Base-by-base conservation (phyloP, 805 yeast species). In the Candida vaughaniae region DNA sequence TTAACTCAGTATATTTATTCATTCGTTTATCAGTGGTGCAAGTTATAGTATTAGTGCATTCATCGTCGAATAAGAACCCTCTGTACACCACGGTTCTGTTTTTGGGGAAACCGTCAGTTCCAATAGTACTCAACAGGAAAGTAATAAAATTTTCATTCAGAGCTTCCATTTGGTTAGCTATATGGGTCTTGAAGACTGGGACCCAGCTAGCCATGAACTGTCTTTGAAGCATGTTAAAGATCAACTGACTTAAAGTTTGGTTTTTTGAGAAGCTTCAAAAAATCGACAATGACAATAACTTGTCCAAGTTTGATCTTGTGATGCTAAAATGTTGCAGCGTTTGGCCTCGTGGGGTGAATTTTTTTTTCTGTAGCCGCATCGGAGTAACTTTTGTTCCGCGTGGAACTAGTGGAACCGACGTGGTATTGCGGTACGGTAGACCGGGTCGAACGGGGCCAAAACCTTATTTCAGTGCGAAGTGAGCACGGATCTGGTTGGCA, bases 1-100 rank as follows among this genome's bases (percentile, higher is more conserved):
- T 43, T 26, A 77, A 57, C 49, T 84, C 84, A 10, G 61, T 59
- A 49, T 70, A 72, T 58, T 87, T 87, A 33, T 65, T 64, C 68
- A 82, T 78, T 57, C 95, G 66, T 51, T 71, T 69, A 58, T 87
- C 95, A 1, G 93, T 82, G 29, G 82, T 74, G 49, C 83, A 78
- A 1, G 85, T 71, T 35, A 86, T 56, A 9, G 83, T 76, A 51
- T 84, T 86, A 17, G 82, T 80, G 39, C 74, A 68, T 44, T 71
- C 72, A 52, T 85, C 86, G 51, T 77, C 71, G 53, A 86, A 87
- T 33, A 87, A 62, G 58, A 85, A 87, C 6, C 89, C 93, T 33
- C 95, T 70, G 47, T 68, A 77, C 4, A 85, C 77, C 42, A 86
- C 75, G 0, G 93, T 82, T 47, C 95, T 64, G 33, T 78, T 82